Percentiles rank a stretch among this genome's conserved stretches.
phyloP scores from a whole-genome alignment of 2,329 filamentous ascomycete genomes.

The Amphichorda felina region DNA sequence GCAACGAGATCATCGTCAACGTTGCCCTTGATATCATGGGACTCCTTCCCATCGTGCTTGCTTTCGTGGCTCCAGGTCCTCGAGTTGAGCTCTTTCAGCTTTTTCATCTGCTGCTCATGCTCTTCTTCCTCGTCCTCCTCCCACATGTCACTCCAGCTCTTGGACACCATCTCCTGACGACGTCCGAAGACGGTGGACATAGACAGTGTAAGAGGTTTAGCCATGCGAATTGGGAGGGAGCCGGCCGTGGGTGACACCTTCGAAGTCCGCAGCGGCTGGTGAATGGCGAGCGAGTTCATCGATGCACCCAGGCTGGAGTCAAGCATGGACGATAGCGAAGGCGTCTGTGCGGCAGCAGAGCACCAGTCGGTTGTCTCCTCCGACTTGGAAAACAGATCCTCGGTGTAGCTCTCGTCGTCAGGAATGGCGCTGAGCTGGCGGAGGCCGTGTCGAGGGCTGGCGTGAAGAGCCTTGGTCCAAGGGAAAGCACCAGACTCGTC shows the following conservation, averaged over 20 bases:
- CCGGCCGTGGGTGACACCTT: constrained; percentile 49
- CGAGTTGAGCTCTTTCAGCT: constrained; percentile 55
- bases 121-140: constrained; percentile 80
- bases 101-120: constrained; percentile 43
- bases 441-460: constrained; percentile 55
- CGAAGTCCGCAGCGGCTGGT: constrained; percentile 19
- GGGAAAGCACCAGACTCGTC: constrained; percentile 72
- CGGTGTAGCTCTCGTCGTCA: constrained; percentile 66
- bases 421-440: constrained; percentile 83
- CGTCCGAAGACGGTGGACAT: constrained; percentile 73
- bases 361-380: constrained; percentile 67
- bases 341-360: constrained; percentile 62
- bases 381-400: constrained; percentile 77
- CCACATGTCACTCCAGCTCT: constrained; percentile 99
- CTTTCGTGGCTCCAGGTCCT: constrained; percentile 73
- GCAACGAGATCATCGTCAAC: constrained; percentile 54
- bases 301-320: constrained; percentile 75
- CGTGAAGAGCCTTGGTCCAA: constrained; percentile 84
- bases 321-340: constrained; percentile 72
- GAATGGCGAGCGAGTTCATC: constrained; percentile 59
- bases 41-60: constrained; percentile 22
- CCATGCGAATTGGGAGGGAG: constrained; percentile 69
- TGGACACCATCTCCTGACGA: constrained; percentile 70
- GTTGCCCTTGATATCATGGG: constrained; percentile 27
- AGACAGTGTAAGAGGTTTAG: constrained; percentile 58